phyloP scores from a whole-genome alignment of 2,329 filamentous ascomycete species.

The Xylaria multiplex region DNA sequence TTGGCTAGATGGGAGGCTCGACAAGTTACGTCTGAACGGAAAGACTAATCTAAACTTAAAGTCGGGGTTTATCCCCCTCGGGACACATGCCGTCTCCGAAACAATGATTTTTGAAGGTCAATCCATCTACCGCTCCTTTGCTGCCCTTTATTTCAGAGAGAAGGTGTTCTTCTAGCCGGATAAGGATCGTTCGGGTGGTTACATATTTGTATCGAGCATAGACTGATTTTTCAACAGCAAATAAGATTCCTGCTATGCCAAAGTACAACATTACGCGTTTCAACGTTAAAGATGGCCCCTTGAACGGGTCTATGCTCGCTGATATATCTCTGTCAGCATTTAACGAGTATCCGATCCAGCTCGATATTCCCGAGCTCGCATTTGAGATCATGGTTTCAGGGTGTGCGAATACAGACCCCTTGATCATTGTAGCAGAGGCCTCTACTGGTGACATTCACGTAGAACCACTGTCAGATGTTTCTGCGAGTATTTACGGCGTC shows the following conservation, averaged over 20 bases:
- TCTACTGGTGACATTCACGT: conserved; percentile 74
- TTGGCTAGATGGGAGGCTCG: conserved; percentile 83
- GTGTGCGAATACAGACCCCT: conserved; percentile 75
- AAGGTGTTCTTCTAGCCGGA: conserved; percentile 56
- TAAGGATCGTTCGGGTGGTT: conserved; percentile 34
- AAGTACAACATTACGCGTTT: conserved; percentile 84
- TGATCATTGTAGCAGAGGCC: conserved; percentile 82
- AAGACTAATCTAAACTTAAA: conserved; percentile 78
- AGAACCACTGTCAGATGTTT: conserved; percentile 72
- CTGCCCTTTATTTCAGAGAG: conserved; percentile 69
- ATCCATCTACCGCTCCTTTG: conserved; percentile 73
- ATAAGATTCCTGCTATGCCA: conserved; percentile 80
- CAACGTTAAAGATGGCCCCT: conserved; percentile 75
- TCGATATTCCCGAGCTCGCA: conserved; percentile 80
- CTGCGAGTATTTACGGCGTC: conserved; percentile 75
- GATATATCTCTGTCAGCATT: conserved; percentile 77
- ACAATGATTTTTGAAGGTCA: conserved; percentile 84
- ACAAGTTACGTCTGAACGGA: conserved; percentile 75
- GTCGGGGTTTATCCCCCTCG: conserved; percentile 82
- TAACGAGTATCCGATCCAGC: conserved; percentile 81
- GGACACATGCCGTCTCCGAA: conserved; percentile 79
- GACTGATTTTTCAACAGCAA: conserved; percentile 62
- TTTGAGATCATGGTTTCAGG: conserved; percentile 89
- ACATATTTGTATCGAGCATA: conserved; percentile 25
- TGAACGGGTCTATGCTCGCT: conserved; percentile 76